Evolutionary conservation across 805 yeast genomes (phyloP), one percentile per base, ranked within the genome.

Genomic region (Schwanniomyces pseudopolymorphus): DNA sequence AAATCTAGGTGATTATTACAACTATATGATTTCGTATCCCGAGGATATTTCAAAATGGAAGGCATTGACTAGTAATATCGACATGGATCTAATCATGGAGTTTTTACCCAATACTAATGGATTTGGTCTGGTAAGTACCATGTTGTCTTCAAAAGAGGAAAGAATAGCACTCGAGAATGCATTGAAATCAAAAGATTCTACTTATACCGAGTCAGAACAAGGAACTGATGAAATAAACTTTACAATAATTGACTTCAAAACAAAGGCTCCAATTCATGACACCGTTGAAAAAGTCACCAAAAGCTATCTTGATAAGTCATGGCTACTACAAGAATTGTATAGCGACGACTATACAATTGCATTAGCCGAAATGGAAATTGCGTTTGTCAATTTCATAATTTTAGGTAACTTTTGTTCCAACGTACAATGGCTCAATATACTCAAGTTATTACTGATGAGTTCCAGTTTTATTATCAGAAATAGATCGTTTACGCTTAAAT

Each of bases 331-430:
- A 16, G 51, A 68, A 28, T 56, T 78, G 6, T 74, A 60, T 36
- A 67, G 67, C 20, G 54, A 52, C 19, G 71, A 59, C 43, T 53
- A 37, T 16, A 57, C 56, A 0, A 39, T 57, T 2, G 50, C 80
- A 3, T 49, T 82, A 4, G 80, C 81, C 1, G 89, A 86, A 54
- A 56, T 83, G 5, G 81, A 82, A 52, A 57, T 83, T 17, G 57
- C 77, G 2, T 85, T 73, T 49, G 42, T 83, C 1, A 66, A 77
- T 45, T 68, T 76, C 37, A 55, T 81, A 1, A 53, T 81, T 0
- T 67, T 85, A 50, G 87, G 85, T 13, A 87, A 85, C 59, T 77
- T 78, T 55, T 79, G 87, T 16, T 80, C 85, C 11, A 75, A 80
- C 16, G 65, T 78, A 17, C 90, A 85, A 53, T 86, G 91, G 91